Base-by-base conservation (phyloP, 768 basidiomycete species). In the Paxillus rubicundulus region DNA sequence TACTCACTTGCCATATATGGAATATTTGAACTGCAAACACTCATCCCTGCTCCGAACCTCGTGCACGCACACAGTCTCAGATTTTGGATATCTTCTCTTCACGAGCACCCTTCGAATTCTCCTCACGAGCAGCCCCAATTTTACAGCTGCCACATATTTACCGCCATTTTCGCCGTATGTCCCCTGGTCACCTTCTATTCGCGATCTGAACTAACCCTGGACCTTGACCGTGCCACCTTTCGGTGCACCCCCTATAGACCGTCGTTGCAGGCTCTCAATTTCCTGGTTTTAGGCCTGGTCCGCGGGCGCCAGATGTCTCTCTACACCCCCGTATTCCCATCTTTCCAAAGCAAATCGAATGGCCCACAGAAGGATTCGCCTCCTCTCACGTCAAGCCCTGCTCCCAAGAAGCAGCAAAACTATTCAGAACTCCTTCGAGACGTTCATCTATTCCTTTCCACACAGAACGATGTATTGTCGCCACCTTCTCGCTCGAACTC, bases 401-500 rank as follows among this genome's bases (percentile, higher is more conserved):
- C 45, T 9, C 13, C 45, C 32, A 50, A 38, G 28, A 57, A 33
- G 24, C 62, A 59, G 42, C 58, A 56, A 42, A 54, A 33, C 40
- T 64, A 69, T 36, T 42, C 55, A 28, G 68, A 71, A 14, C 41
- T 60, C 37, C 41, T 69, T 16, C 68, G 68, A 45, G 63, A 71
- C n/a, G 21, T 70, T 27, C 68, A 69, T 21, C 52, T 69, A 9
- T 68, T 69, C 36, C 67, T 70, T 17, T 63, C 69, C 37, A 66
- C 68, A 5, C 63, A 69, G 44, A 56, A 28, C 53, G 69, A 74
- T 42, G 42, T 66, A 28, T 55, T 74, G 14, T 70, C 66, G 6
- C 67, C 72, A 8, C 61, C 70, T 10, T 74, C 73, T 12, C 63
- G 70, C 14, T 67, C 73, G 0, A 57, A 50, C 24, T 70, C 73